phyloP scores from a whole-genome alignment of 2,329 filamentous ascomycete genomes.

The Mariannaea sp. region DNA sequence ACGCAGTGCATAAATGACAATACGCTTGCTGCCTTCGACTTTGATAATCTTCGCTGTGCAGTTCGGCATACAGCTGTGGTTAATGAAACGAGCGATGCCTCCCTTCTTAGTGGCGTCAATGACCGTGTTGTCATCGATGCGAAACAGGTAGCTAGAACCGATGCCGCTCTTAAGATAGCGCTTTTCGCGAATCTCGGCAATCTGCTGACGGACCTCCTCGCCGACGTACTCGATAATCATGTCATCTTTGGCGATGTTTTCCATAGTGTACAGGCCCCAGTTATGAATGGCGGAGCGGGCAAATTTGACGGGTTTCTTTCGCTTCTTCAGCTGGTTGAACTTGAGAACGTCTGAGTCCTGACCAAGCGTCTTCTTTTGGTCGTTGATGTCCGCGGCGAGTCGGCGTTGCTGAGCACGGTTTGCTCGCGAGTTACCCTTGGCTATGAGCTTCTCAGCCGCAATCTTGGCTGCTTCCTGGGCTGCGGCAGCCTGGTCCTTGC shows the following conservation, averaged over 20 bases:
- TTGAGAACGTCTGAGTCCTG: slow-evolving; percentile 89
- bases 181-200: slow-evolving; percentile 93
- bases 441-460: slow-evolving; percentile 77
- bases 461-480: slow-evolving; percentile 74
- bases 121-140: slow-evolving; percentile 96
- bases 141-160: slow-evolving; percentile 95
- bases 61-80: slow-evolving; percentile 97
- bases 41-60: slow-evolving; percentile 99
- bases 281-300: slow-evolving; percentile 97
- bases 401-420: slow-evolving; percentile 96
- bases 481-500: slow-evolving; percentile 66
- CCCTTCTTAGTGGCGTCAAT: slow-evolving; percentile 99
- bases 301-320: slow-evolving; percentile 99
- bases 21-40: slow-evolving; percentile 95
- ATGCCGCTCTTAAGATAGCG: slow-evolving; percentile 95
- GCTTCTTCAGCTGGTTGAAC: slow-evolving; percentile 99
- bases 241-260: slow-evolving; percentile 95
- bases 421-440: slow-evolving; percentile 88
- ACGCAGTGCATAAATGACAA: slow-evolving; percentile 96
- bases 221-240: slow-evolving; percentile 99
- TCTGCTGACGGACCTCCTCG: slow-evolving; percentile 94
- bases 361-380: slow-evolving; percentile 85
- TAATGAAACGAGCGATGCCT: slow-evolving; percentile 97
- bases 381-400: slow-evolving; percentile 91
- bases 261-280: slow-evolving; percentile 97